Percentiles rank a stretch among this genome's conserved stretches.
Evolutionary conservation across 2,329 filamentous ascomycete species (phyloP).

Genomic region (Aspergillus texensis): DNA sequence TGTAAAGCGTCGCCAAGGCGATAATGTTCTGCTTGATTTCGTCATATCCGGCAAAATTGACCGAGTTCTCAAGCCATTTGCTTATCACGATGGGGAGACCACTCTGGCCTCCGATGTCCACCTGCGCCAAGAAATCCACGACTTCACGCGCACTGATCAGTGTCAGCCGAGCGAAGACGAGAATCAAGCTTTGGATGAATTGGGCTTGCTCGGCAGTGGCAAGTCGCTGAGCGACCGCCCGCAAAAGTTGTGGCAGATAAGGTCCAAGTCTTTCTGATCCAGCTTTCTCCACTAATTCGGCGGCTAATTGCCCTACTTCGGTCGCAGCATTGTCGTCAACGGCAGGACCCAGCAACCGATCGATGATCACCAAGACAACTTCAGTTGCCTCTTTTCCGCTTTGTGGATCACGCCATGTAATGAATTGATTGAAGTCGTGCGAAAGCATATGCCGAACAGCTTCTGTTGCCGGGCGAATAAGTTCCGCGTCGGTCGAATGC

Average conservation of each 20-base stretch:
- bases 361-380: slow-evolving; percentile 86
- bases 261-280: slow-evolving; percentile 88
- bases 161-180: slow-evolving; percentile 91
- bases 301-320: slow-evolving; percentile 93
- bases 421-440: slow-evolving; percentile 87
- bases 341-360: slow-evolving; percentile 77
- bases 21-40: slow-evolving; percentile 97
- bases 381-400: slow-evolving; percentile 82
- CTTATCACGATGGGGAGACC: slow-evolving; percentile 86
- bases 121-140: slow-evolving; percentile 84
- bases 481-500: slow-evolving; percentile 80
- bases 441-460: slow-evolving; percentile 86
- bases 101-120: slow-evolving; percentile 73
- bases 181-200: slow-evolving; percentile 93
- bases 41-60: slow-evolving; percentile 97
- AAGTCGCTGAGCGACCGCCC: slow-evolving; percentile 83
- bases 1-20: slow-evolving; percentile 87
- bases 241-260: slow-evolving; percentile 83
- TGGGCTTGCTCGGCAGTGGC: slow-evolving; percentile 79
- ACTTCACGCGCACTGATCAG: slow-evolving; percentile 85
- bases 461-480: slow-evolving; percentile 83
- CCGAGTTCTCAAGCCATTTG: slow-evolving; percentile 97
- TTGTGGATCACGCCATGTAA: slow-evolving; percentile 78
- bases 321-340: slow-evolving; percentile 93
- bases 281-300: slow-evolving; percentile 93